These are phyloP conservation scores for Citrullus mucosospermus DNA, from an alignment of 306 rosid species.

Conservation along the genomic window DNA sequence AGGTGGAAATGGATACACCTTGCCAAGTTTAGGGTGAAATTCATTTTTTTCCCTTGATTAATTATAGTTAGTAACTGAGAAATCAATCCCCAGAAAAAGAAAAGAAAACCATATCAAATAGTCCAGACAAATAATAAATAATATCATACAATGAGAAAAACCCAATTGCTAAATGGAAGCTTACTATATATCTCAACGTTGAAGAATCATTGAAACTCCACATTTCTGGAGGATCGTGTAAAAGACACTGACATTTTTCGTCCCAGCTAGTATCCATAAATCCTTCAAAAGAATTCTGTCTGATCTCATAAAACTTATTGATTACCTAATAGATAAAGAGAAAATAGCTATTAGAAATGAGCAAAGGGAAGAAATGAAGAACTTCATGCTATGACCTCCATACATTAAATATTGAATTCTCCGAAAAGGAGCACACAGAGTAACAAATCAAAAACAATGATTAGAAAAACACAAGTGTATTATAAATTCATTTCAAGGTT, in stretches of 20 bases:
- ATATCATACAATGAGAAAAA: neutral
- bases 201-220: slow-evolving; percentile 82
- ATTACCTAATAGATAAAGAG: slow-evolving; percentile 41
- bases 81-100: neutral
- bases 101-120: neutral
- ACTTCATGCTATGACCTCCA: neutral
- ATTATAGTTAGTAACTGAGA: neutral
- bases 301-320: slow-evolving; percentile 67
- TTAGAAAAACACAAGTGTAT: neutral
- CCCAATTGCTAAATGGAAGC: slow-evolving; percentile 14
- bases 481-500: too few species aligned
- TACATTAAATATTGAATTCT: neutral
- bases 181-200: slow-evolving; percentile 71
- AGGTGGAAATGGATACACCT: neutral
- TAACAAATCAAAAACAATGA: neutral
- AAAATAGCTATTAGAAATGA: slow-evolving; percentile 13
- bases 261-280: slow-evolving; percentile 54
- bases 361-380: neutral
- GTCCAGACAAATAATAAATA: neutral
- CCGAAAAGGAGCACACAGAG: neutral
- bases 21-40: neutral
- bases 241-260: slow-evolving; percentile 57
- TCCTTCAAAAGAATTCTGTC: slow-evolving; percentile 33
- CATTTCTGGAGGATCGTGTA: slow-evolving; percentile 55
- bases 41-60: neutral